Percentiles rank a stretch among this genome's conserved stretches.
Conservation (phyloP, 169 alveolate genomes). For the Cryptosporidium muris region DNA sequence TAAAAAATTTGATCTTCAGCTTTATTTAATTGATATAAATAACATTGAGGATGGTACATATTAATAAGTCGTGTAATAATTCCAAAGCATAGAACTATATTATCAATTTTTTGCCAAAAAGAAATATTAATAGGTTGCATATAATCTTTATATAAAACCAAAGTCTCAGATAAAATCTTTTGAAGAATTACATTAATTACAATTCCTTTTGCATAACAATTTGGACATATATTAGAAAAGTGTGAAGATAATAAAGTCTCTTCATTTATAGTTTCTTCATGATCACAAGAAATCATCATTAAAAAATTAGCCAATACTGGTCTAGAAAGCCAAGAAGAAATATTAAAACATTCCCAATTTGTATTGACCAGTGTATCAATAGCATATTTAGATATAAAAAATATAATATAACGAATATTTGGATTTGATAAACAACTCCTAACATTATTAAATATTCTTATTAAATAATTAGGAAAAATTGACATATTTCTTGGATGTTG, state of each 20-base stretch:
- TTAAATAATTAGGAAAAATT: constrained; percentile 19
- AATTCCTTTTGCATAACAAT: constrained; percentile 12
- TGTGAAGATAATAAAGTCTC: too few species aligned
- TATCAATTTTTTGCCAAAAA: constrained; percentile 3
- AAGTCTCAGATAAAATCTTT: too few species aligned
- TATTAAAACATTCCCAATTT: constrained; percentile 21
- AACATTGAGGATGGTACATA: constrained; percentile 46
- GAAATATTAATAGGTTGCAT: not conserved
- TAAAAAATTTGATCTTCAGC: constrained; percentile 3
- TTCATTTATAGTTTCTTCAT: not conserved
- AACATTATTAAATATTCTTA: constrained; percentile 4
- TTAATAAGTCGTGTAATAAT: constrained; percentile 6
- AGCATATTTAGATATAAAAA: constrained; percentile 22
- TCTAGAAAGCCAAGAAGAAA: constrained; percentile 46
- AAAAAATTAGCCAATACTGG: constrained; percentile 49
- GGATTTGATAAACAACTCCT: not conserved
- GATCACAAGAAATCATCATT: constrained; percentile 4
- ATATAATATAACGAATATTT: constrained; percentile 22
- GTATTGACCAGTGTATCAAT: constrained; percentile 14
- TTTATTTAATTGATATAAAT: constrained; percentile 11
- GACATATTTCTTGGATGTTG: not conserved
- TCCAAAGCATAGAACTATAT: constrained; percentile 32
- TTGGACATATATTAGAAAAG: not conserved
- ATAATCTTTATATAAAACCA: not conserved
- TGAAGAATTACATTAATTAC: constrained; percentile 21